phyloP scores from a whole-genome alignment of 2,329 filamentous ascomycete species.

The Alternaria arborescens region DNA sequence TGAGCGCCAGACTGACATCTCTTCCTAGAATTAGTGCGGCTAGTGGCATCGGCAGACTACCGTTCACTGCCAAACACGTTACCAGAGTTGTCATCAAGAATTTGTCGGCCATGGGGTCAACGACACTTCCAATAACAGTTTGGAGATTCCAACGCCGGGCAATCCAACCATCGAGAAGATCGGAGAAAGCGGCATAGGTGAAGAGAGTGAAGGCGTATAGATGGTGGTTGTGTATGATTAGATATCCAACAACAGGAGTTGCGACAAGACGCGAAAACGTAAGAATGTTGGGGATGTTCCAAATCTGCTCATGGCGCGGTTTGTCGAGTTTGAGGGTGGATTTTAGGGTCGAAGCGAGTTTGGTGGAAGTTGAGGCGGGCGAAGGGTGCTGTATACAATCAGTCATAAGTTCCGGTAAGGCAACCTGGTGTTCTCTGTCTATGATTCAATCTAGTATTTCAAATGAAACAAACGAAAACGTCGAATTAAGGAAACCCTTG shows the following conservation, averaged over 20 bases:
- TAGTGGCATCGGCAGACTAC: slow-evolving; percentile 83
- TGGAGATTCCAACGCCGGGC: slow-evolving; percentile 86
- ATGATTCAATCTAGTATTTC: not conserved
- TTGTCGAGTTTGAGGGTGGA: slow-evolving; percentile 42
- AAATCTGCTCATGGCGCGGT: slow-evolving; percentile 79
- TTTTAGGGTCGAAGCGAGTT: slow-evolving; percentile 39
- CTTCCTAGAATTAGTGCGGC: slow-evolving; percentile 90
- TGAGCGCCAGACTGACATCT: slow-evolving; percentile 81
- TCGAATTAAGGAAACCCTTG: too few species aligned
- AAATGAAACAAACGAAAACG: too few species aligned
- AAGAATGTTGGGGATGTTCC: slow-evolving; percentile 93
- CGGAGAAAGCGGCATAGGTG: slow-evolving; percentile 88
- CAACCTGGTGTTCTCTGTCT: not conserved
- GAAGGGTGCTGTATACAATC: slow-evolving; percentile 9
- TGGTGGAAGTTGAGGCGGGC: slow-evolving; percentile 25
- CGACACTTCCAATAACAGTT: slow-evolving; percentile 92
- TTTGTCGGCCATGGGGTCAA: slow-evolving; percentile 94
- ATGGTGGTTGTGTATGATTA: slow-evolving; percentile 84
- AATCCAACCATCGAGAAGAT: slow-evolving; percentile 93
- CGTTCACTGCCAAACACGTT: slow-evolving; percentile 83
- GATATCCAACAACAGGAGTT: slow-evolving; percentile 86
- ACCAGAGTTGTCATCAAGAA: slow-evolving; percentile 92
- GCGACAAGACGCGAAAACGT: slow-evolving; percentile 86
- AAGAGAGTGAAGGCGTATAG: slow-evolving; percentile 84
- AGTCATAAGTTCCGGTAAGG: not conserved